phyloP scores from a whole-genome alignment of 2,329 filamentous ascomycete species.

The Fusarium mexicanum region DNA sequence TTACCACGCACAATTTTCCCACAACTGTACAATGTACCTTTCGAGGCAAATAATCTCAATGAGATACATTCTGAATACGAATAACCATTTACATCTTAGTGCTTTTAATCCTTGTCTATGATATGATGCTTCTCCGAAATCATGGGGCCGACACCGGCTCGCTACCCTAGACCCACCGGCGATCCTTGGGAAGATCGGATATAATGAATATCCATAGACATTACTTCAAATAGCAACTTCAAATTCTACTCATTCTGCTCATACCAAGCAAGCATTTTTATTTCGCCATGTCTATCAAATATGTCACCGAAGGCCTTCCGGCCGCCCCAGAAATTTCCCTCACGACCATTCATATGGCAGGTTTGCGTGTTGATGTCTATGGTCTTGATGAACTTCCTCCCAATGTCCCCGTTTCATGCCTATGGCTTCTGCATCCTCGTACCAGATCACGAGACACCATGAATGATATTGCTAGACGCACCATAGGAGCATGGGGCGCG shows the following conservation, averaged over 20 bases:
- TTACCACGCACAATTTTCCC: neutral
- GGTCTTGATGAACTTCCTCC: constrained; percentile 78
- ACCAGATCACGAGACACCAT: constrained; percentile 77
- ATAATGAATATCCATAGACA: neutral
- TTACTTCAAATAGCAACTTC: neutral
- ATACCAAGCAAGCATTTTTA: neutral
- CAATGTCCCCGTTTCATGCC: constrained; percentile 70
- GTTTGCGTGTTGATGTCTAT: constrained; percentile 81
- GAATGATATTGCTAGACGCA: constrained; percentile 75
- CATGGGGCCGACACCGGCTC: neutral
- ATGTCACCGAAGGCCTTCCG: constrained; percentile 50
- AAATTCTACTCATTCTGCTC: neutral
- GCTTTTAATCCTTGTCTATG: neutral
- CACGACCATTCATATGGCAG: constrained; percentile 76
- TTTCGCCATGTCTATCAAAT: constrained; percentile 40
- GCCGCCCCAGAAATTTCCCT: constrained; percentile 65
- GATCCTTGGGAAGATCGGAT: constrained; percentile 3
- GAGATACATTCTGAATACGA: neutral
- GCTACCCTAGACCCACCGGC: constrained; percentile 36
- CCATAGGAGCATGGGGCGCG: constrained; percentile 75
- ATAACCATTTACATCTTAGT: neutral
- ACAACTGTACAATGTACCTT: neutral
- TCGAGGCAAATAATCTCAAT: too few species aligned
- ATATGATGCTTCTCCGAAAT: neutral
- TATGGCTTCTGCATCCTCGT: constrained; percentile 93